Base-by-base conservation (phyloP, 441 rosid genomes). In the Syzygium malaccense region DNA sequence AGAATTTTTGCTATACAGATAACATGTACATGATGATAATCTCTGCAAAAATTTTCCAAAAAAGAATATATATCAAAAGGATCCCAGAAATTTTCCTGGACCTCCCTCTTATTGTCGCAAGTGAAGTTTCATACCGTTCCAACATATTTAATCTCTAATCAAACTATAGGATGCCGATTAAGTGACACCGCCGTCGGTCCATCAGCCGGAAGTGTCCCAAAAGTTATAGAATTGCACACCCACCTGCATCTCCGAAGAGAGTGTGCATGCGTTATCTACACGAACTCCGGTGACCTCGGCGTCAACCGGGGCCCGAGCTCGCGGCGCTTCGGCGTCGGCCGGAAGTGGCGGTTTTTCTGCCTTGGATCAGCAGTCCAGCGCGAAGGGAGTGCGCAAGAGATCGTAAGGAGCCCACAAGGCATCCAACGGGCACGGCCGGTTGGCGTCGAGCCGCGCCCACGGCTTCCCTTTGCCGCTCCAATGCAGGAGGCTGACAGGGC, bases 381-480 rank as follows among this genome's bases (percentile, higher is more conserved):
- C 12, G 79, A 85, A 88, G 18, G 89, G 87, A 37, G 87, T 66
- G 64, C 86, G 89, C 30, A 85, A 75, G 85, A 88, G 89, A 30
- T 88, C 89, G 85, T 88, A 88, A 11, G 89, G 87, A 18, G 85
- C 85, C 89, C 87, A 88, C 45, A 88, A 7, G 56, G 89, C 89
- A 55, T 88, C 89, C 32, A 88, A 45, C 32, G 89, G 89, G 89
- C 89, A 88, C 51, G 87, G 89, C 37, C 89, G 84, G 85, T 68
- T 71, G 41, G 84, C 85, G 85, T 88, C 89, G 30, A 88, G 89
- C 54, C 89, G 79, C 68, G 30, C 89, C 89, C 89, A 88, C 10
- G 89, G 89, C 85, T 85, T 88, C 87, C 89, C 89, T 45, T 88
- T 88, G 33, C 89, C 89, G 89, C 89, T 88, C 89, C 89, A 88